Percentiles rank a stretch among this genome's conserved stretches.
These are phyloP conservation scores for Euclidium syriacum DNA, from an alignment of 345 rosid genomes.

Conservation along the genomic window DNA sequence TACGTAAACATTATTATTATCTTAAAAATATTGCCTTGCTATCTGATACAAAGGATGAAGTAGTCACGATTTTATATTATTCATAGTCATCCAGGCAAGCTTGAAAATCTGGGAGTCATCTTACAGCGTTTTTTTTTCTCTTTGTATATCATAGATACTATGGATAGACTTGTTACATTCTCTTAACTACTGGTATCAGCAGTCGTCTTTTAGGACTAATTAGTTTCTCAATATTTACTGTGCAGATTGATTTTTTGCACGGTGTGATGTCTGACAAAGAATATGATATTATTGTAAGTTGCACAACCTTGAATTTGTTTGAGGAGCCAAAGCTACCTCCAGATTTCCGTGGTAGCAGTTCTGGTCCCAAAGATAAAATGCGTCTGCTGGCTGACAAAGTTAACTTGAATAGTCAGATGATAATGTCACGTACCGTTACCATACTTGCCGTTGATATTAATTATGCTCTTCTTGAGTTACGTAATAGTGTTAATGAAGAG, in stretches of 20 bases:
- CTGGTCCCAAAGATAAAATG: conserved; percentile 74
- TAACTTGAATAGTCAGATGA: conserved; percentile 77
- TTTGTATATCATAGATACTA: background rate
- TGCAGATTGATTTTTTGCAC: conserved; percentile 84
- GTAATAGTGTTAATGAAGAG: conserved; percentile 71
- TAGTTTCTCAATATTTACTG: conserved; percentile 17
- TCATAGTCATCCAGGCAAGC: conserved; percentile 10
- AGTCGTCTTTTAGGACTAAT: conserved; percentile 1
- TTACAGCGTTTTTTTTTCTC: background rate
- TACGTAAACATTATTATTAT: background rate
- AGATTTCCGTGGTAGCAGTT: conserved; percentile 75
- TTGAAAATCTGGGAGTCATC: conserved; percentile 6
- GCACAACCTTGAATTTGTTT: conserved; percentile 56
- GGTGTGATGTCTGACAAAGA: conserved; percentile 89
- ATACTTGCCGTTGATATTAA: conserved; percentile 78
- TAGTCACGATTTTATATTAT: background rate
- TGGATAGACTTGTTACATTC: conserved; percentile 1
- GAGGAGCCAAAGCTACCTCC: conserved; percentile 92
- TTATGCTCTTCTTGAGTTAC: conserved; percentile 87
- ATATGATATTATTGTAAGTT: conserved; percentile 73
- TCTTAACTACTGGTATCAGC: conserved; percentile 14
- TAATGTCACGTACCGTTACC: conserved; percentile 78
- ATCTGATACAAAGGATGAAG: conserved; percentile 2
- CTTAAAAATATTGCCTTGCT: conserved; percentile 1
- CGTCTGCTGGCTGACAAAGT: conserved; percentile 85